phyloP scores from a whole-genome alignment of 495 filamentous ascomycete species.

The Astrothelium macrocarpum region DNA sequence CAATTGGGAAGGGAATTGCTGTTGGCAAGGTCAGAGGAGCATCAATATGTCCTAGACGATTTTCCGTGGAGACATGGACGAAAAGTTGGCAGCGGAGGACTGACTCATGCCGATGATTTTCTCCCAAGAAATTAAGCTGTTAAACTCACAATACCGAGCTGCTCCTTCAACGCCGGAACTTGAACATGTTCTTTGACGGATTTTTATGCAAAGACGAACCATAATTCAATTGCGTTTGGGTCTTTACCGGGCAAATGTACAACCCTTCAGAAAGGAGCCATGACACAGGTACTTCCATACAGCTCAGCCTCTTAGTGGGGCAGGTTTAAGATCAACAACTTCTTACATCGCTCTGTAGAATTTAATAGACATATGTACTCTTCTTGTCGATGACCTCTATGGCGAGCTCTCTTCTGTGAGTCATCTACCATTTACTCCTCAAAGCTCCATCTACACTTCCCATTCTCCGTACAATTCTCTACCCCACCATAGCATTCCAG shows the following conservation, averaged over 20 bases:
- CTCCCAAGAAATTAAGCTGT: background rate
- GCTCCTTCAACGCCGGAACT: background rate
- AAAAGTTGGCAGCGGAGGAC: background rate
- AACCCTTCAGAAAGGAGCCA: background rate
- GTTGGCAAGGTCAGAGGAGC: background rate
- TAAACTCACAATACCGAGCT: constrained; percentile 12
- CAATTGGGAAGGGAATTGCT: background rate
- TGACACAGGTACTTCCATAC: background rate
- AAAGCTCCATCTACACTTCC: background rate
- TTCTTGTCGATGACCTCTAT: constrained; percentile 80
- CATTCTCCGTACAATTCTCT: background rate
- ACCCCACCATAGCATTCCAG: background rate
- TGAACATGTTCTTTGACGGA: background rate
- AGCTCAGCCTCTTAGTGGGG: background rate
- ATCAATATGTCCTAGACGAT: background rate
- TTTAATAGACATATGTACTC: constrained; percentile 67
- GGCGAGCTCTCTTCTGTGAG: constrained; percentile 86
- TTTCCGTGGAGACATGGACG: background rate
- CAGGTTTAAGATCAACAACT: no score
- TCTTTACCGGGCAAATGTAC: background rate
- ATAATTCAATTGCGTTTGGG: background rate
- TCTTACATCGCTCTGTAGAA: constrained; percentile 11
- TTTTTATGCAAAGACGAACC: background rate
- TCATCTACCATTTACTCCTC: constrained; percentile 12
- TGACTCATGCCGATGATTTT: background rate